Base-by-base conservation (phyloP, 306 rosid species). In the Coriaria nepalensis region DNA sequence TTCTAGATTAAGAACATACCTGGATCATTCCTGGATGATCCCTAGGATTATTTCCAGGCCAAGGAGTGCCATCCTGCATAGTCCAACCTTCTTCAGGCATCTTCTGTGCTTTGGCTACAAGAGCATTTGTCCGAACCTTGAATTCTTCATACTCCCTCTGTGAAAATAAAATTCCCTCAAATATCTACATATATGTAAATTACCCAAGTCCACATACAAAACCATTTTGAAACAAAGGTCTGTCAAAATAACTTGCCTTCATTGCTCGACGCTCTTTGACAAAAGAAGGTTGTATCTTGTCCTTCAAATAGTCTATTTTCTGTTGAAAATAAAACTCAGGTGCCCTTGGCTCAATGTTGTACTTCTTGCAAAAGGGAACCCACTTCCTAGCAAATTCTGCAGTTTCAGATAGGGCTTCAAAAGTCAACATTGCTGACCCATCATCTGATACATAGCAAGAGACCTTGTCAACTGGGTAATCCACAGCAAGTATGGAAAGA, bases 21-120 rank as follows among this genome's bases (percentile, higher is more conserved):
- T 85, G 98, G 67, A 92, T 92, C 98, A 92, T 92, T 92, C 98
- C 96, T 45, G 98, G 98, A 73, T 92, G 98, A 68, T 92, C 98
- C 81, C 98, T 85, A 45, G 98, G 50, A 68, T 92, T 85, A 65
- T 92, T 92, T 71, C 98, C 98, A 51, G 98, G 98, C 98, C 96
- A 92, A 47, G 98, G 75, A 54, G 98, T 92, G 58, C 98, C 98
- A 75, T 92, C 98, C 75, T 92, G 96, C 98, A 92, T 92, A 55
- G 96, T 85, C 98, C 98, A 92, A 62, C 98, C 98, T 85, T 92
- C 98, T 67, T 92, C 98, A 5, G 98, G 98, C 79, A 65, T 82
- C 79, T 92, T 92, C 59, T 85, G 98, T 54, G 96, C 98, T 67
- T 85, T 92, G 47, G 93, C 94, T 47, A 85, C 98, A 38, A 85